Base-by-base conservation (phyloP, 2,329 filamentous ascomycete genomes). In the Microcyclospora tardicrescens region DNA sequence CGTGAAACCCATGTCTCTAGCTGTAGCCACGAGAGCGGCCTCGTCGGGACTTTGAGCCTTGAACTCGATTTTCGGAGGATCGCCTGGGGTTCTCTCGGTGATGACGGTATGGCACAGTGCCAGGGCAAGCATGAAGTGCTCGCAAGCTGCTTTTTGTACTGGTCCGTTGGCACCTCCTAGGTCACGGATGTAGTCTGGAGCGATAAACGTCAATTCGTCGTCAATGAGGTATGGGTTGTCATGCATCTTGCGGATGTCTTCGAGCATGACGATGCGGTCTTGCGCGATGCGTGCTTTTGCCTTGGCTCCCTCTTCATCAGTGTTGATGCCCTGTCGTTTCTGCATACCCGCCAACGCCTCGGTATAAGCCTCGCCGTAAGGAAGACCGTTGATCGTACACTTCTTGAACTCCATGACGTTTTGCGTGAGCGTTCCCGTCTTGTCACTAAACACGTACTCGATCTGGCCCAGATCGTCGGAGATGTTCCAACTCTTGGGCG, bases 401-500 rank as follows among this genome's bases (percentile, higher is more conserved):
- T 98, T 98, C 62, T 96, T 98, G 74, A 96, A 98, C 60, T 98
- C 93, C 91, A 93, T 93, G 38, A 93, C 82, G 58, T 93, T 93
- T 54, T 93, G 84, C 0, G 84, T 93, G 47, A 93, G 65, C 2
- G 84, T 93, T 42, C 84, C 84, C 0, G 84, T 93, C 64, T 93
- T 93, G 68, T 93, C 84, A 0, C 84, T 95, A 62, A 98, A 98
- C 49, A 98, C 94, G 66, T 96, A 98, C 62, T 96, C 91, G 45
- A 98, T 94, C 63, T 98, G 91, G 10, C 91, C 91, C 34, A 98
- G 71, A 53, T 98, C 93, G 56, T 98, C 91, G 1, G 89, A 96
- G 36, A 98, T 96, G 58, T 96, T 98, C 91, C 91, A 98, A 0
- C 87, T 86, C 57, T 96, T 96, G 5, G 93, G 91, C 10, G 93